Conservation (phyloP, 1,284 basidiomycete genomes). For the Cerrena zonata region DNA sequence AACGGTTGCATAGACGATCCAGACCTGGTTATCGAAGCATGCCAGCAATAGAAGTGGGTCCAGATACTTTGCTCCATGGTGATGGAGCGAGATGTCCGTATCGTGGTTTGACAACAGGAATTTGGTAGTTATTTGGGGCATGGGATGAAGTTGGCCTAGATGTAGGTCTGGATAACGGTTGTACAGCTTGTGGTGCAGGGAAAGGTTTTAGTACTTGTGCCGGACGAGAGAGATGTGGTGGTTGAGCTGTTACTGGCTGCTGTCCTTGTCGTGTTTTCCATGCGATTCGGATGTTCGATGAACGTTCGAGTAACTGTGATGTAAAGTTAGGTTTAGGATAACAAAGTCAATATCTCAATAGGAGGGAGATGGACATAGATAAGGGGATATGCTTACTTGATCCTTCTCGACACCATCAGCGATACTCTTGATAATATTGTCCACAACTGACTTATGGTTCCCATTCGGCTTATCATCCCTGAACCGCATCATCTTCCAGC, state of each 20-base stretch:
- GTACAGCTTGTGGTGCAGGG: slow-evolving; percentile 2
- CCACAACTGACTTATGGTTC: slow-evolving; percentile 78
- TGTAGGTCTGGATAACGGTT: slow-evolving; percentile 10
- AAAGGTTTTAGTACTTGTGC: slow-evolving; percentile 7
- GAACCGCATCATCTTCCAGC: slow-evolving; percentile 88
- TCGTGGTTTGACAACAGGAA: slow-evolving; percentile 36
- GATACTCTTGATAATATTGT: slow-evolving; percentile 82
- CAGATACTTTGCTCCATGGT: slow-evolving; percentile 67
- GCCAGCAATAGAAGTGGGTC: slow-evolving; percentile 54
- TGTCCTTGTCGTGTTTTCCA: slow-evolving; percentile 62
- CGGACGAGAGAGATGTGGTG: not conserved
- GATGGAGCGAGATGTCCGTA: slow-evolving; percentile 62
- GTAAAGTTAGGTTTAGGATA: not conserved
- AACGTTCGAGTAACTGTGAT: slow-evolving; percentile 58
- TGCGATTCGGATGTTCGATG: slow-evolving; percentile 52
- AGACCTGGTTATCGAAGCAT: slow-evolving; percentile 50
- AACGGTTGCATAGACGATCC: too few species aligned
- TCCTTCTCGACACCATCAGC: slow-evolving; percentile 87
- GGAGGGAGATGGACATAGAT: not conserved
- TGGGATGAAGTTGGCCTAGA: slow-evolving; percentile 14
- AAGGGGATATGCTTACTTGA: slow-evolving; percentile 62
- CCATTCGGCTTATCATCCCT: slow-evolving; percentile 87
- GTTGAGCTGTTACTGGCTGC: slow-evolving; percentile 4
- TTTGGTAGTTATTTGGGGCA: slow-evolving; percentile 3
- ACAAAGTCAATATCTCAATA: slow-evolving; percentile 3